Base-by-base conservation (phyloP, 331 rosid genomes). In the Pyrus hybrid region DNA sequence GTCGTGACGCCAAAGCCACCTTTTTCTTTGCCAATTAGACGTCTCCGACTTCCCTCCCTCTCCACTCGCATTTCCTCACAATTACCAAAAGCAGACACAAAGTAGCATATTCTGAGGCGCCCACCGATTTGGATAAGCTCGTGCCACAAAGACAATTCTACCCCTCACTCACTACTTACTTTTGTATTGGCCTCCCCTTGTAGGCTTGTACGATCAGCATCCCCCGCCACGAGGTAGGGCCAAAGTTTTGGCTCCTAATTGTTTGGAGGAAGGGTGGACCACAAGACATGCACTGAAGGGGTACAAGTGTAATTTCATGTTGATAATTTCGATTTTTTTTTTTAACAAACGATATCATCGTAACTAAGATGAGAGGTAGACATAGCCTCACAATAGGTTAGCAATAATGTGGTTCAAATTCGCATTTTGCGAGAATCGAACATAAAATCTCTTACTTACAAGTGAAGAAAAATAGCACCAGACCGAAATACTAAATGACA, bases 91-190 rank as follows among this genome's bases (percentile, higher is more conserved):
- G 73, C 65, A 73, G 1, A 30, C 78, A 74, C 62, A 79, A 33
- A 45, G 81, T 77, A 83, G 91, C 91, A 80, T 77, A 73, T 86
- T 85, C 85, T 12, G 20, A 13, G 68, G 77, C 11, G 77, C 85
- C 82, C 85, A 72, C 80, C 2, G 73, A 43, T 84, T 75, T 70
- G 90, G 97, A 86, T 91, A 93, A 86, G 90, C 73, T 80, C 23
- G 29, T 20, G 2, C 2, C 12, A 7, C 4, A 83, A 81, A 79
- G 88, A 81, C 93, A 6, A 56, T 57, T 68, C 2, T 79, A 12
- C 28, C 93, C 87, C 74, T 35, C 8, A 8, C 37, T 60, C 0
- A 0, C 5, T 22, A 5, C 3, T 21, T 67, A 1, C 17, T 53
- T 20, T 33, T 18, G 10, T 26, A 61, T 14, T 14, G 66, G 66